Base-by-base conservation (phyloP, 2,329 filamentous ascomycete species). In the Diaporthe sp. region DNA sequence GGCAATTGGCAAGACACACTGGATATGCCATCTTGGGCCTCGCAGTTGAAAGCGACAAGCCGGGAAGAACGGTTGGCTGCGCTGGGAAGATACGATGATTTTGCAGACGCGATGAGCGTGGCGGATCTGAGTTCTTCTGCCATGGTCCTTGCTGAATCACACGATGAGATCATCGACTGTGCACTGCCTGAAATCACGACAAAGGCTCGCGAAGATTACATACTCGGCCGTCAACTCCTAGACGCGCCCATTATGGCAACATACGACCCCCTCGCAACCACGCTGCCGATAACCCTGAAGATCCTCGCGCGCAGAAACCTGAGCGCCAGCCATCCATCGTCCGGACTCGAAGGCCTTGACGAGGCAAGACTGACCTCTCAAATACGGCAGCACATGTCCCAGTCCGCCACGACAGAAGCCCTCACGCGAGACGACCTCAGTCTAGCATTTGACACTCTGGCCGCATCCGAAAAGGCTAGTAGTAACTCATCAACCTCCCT, bases 51-150 rank as follows among this genome's bases (percentile, higher is more conserved):
- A 10, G 35, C 74, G 19, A 22, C 72, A 57, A 77, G 73, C 54
- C 78, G 72, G 76, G 74, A 77, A 61, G 77, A 79, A 42, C 81
- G 82, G 66, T 76, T 84, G 5, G 77, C 80, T 15, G 78, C 84
- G 19, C 82, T 95, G 1, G 82, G 84, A 30, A 84, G 85, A 4
- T 89, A 91, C 66, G 89, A 90, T 25, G 80, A 83, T 1, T 90
- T 92, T 76, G 84, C 87, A 15, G 89, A 92, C 12, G 83, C 87
- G 1, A 85, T 94, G 82, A 95, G 94, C 80, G 88, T 88, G 52
- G 88, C 91, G 28, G 94, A 97, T 81, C 74, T 92, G 2, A 90
- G 87, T 79, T 89, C 89, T 28, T 89, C 89, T 30, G 82, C 83
- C 22, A 83, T 86, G 33, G 85, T 85, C 7, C 86, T 89, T 64